A percentile compares a stretch with the other conserved stretches of the same genome.
Conservation (phyloP, 306 rosid species). For the Mucuna pruriens region DNA sequence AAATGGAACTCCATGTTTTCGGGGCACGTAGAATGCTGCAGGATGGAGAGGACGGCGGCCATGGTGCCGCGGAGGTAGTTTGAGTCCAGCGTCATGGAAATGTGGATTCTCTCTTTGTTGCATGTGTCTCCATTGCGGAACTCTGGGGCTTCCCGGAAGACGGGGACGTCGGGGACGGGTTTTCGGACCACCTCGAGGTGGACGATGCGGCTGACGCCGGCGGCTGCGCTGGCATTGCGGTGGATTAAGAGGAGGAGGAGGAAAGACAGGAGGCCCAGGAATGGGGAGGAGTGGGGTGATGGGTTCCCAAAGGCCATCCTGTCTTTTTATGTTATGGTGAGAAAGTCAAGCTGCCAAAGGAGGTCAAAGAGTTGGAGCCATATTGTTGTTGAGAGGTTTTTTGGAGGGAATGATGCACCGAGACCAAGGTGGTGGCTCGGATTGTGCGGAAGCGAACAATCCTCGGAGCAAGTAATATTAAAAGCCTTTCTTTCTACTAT, state of each 20-base stretch:
- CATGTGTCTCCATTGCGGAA: conserved; percentile 69
- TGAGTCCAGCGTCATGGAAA: conserved; percentile 84
- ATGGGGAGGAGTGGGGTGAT: conserved; percentile 1
- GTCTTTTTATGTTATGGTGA: conserved; percentile 45
- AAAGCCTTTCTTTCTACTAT: conserved; percentile 18
- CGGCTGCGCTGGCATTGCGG: background rate
- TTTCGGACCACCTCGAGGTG: conserved; percentile 61
- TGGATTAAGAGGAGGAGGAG: background rate
- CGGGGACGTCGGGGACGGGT: conserved; percentile 46
- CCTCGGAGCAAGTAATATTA: conserved; percentile 49
- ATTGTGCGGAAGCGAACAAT: conserved; percentile 73
- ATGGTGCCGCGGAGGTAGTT: conserved; percentile 85
- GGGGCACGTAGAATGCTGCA: conserved; percentile 79
- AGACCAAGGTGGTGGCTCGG: conserved; percentile 44
- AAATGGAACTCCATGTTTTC: conserved; percentile 79
- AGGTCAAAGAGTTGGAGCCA: conserved; percentile 60
- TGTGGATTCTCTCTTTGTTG: conserved; percentile 58
- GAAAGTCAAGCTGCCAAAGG: conserved; percentile 35
- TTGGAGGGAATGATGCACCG: conserved; percentile 36
- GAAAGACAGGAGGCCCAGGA: conserved; percentile 65
- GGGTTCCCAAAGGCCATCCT: conserved; percentile 73
- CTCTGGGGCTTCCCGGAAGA: conserved; percentile 76
- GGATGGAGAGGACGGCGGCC: conserved; percentile 80
- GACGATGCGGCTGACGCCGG: conserved; percentile 20
- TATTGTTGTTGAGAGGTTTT: conserved; percentile 25